Evolutionary conservation across 2,329 filamentous ascomycete genomes (phyloP), one percentile per base, ranked within the genome.

Genomic region (Clarireedia hainanense): DNA sequence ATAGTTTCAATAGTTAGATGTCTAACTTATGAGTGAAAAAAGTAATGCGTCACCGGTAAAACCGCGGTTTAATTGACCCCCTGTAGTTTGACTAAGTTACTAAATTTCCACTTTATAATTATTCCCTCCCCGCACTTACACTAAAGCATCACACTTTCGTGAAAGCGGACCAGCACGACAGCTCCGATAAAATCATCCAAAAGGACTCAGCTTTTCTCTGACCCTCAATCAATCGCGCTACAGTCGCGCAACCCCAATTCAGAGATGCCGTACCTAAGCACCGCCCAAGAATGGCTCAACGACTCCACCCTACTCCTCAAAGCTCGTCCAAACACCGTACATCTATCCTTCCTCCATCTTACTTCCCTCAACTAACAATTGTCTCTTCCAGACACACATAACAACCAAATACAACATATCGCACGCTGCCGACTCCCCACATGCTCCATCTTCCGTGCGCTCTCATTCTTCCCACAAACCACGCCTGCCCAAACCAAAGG

Each of bases 391-490:
- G 91, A 91, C 92, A 48, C 83, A 85, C 68, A 89, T 97, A 75
- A 95, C 90, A 63, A 96, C 91, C 61, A 91, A 88, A 78, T 99
- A 97, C 82, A 86, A 83, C 69, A 84, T 92, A 70, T 74, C 77
- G 36, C 75, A 77, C 49, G 58, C 64, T 59, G 60, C 68, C 59
- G 63, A 69, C 14, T 58, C 58, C 45, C 59, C 64, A 59, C 62
- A 68, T 60, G 65, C 69, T 5, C 59, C 60, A 34, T 57, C 58
- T 37, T 39, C 58, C 36, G 58, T 49, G 3, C 46, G 50, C 51
- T 49, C 51, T 4, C 20, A 26, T 24, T 47, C 48, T 17, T 30
- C 40, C 27, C 50, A 43, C 53, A 62, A 56, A n/a, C 53, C 66
- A 67, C 54, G 60, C 60, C 68, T 60, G 66, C 60, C 52, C 40